Evolutionary conservation across 2,329 filamentous ascomycete genomes (phyloP).

Genomic region (Magnaporthales sp.): DNA sequence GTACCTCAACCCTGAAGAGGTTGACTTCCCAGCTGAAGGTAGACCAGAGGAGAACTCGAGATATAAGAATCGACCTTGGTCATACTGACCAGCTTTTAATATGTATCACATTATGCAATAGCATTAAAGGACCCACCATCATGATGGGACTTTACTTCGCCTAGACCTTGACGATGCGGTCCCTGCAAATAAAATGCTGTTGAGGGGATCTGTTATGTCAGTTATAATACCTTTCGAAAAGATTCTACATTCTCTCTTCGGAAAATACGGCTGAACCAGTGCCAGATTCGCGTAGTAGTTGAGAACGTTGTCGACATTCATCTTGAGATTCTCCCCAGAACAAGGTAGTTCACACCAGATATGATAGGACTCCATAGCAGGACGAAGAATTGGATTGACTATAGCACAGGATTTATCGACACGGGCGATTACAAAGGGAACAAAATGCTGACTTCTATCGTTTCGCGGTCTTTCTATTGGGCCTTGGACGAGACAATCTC

Average conservation of each 20-base stretch:
- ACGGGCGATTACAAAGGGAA: conserved; percentile 9
- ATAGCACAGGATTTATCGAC: conserved; percentile 13
- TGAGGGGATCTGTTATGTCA: not conserved
- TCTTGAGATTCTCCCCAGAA: not conserved
- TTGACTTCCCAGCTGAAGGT: conserved; percentile 24
- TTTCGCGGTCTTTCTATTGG: conserved; percentile 42
- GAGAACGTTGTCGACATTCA: not conserved
- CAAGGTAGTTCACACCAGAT: not conserved
- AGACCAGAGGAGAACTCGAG: conserved; percentile 26
- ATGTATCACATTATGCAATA: not conserved
- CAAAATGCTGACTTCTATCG: conserved; percentile 16
- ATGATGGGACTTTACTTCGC: not conserved
- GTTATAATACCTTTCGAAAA: not conserved
- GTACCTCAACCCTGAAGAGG: conserved; percentile 29
- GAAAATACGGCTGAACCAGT: not conserved
- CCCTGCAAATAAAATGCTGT: conserved; percentile 7
- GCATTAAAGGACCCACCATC: not conserved
- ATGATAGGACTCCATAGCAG: not conserved
- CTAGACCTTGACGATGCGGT: conserved; percentile 11
- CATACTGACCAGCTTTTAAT: conserved; percentile 16
- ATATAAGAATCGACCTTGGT: conserved; percentile 25
- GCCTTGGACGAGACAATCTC: conserved; percentile 56
- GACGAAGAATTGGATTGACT: conserved; percentile 12
- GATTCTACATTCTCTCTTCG: not conserved
- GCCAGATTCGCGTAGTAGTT: not conserved